A percentile compares a stretch with the other conserved stretches of the same genome.
Conservation (phyloP, 1,284 basidiomycete species). For the Nidula niveotomentosa region DNA sequence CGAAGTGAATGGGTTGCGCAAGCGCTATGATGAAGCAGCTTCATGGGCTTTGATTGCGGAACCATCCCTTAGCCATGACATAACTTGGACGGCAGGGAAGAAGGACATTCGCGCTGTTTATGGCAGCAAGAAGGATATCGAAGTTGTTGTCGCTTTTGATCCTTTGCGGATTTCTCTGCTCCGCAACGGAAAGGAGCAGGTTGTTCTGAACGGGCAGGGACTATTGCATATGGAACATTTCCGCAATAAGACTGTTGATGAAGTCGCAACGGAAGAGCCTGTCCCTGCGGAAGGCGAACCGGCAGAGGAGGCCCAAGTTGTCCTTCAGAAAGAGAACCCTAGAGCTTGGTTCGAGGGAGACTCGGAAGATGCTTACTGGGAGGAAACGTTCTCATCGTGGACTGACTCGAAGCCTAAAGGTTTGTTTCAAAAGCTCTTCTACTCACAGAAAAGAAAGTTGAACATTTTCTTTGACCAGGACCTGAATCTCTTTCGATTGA, state of each 20-base stretch:
- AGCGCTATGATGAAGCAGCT: conserved; percentile 88
- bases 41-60: conserved; percentile 81
- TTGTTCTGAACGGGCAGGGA: conserved; percentile 88
- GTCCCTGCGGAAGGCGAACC: conserved; percentile 37
- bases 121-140: conserved; percentile 56
- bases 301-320: conserved; percentile 45
- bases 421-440: conserved; percentile 26
- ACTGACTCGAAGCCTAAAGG: conserved; percentile 96
- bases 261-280: conserved; percentile 36
- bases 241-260: conserved; percentile 60
- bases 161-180: conserved; percentile 76
- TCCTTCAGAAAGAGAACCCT: conserved; percentile 52
- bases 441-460: neutral
- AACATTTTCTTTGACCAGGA: conserved; percentile 43
- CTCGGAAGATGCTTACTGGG: conserved; percentile 82
- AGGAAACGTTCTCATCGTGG: conserved; percentile 86
- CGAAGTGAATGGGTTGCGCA: conserved; percentile 74
- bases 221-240: conserved; percentile 99
- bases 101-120: conserved; percentile 59
- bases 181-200: conserved; percentile 76
- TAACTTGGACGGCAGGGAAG: conserved; percentile 65
- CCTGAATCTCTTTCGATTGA: conserved; percentile 94
- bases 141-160: conserved; percentile 68
- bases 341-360: conserved; percentile 88
- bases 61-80: conserved; percentile 54